Evolutionary conservation across 495 filamentous ascomycete genomes (phyloP).

Genomic region (Astrothelium subdiscretum): DNA sequence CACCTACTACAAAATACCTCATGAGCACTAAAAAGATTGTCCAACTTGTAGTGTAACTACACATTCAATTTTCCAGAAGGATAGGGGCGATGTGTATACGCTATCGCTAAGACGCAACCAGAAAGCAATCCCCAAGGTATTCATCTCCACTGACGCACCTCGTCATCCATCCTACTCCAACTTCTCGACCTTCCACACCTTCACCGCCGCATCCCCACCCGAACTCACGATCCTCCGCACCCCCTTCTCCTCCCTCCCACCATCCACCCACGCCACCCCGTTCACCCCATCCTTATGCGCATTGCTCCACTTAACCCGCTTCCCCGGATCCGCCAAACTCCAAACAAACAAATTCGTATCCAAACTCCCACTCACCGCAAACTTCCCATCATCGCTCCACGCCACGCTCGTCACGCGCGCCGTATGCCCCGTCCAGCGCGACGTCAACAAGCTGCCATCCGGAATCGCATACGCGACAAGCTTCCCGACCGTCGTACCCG

Average conservation of each 20-base stretch:
- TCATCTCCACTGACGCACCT: not conserved
- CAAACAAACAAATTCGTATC: slow-evolving; percentile 90
- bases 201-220: slow-evolving; percentile 81
- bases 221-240: slow-evolving; percentile 52
- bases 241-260: slow-evolving; percentile 24
- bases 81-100: too few relatives aligned
- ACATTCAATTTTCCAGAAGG: too few relatives aligned
- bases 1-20: too few relatives aligned
- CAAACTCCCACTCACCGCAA: slow-evolving; percentile 71
- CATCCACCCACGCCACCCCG: slow-evolving; percentile 72
- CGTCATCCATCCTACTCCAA: not conserved
- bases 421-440: slow-evolving; percentile 87
- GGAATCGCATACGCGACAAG: slow-evolving; percentile 62
- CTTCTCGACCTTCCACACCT: slow-evolving; percentile 72
- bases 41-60: too few relatives aligned
- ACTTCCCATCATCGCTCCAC: slow-evolving; percentile 66
- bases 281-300: slow-evolving; percentile 94
- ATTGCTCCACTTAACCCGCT: slow-evolving; percentile 63
- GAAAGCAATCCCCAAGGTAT: too few relatives aligned
- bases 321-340: slow-evolving; percentile 74
- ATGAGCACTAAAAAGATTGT: too few relatives aligned
- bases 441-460: slow-evolving; percentile 47
- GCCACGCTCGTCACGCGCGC: slow-evolving; percentile 70
- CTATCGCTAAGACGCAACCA: too few relatives aligned
- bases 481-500: slow-evolving; percentile 74